These are phyloP conservation scores for Calonectria crousiana DNA, from an alignment of 2,329 filamentous ascomycete species.

Conservation along the genomic window DNA sequence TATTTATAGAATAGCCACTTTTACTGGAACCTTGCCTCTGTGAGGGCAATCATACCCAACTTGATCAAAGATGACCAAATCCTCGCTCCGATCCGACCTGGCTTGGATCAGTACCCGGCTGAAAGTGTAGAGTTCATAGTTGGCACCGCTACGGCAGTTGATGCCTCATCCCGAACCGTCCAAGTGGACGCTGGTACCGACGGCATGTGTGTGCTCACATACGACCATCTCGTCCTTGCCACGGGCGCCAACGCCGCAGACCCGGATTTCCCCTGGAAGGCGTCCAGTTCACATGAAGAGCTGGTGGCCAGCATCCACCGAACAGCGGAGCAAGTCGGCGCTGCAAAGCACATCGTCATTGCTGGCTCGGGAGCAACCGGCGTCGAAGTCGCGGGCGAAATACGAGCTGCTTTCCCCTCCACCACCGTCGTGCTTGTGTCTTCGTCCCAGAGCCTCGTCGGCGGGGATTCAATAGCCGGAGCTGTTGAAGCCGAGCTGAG, in stretches of 20 bases:
- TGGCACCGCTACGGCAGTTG: constrained; percentile 59
- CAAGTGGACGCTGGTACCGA: constrained; percentile 48
- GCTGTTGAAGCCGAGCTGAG: constrained; percentile 62
- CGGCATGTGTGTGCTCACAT: constrained; percentile 45
- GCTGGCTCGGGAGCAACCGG: constrained; percentile 69
- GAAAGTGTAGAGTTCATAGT: constrained; percentile 65
- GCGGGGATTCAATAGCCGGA: constrained; percentile 57
- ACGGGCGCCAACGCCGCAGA: constrained; percentile 63
- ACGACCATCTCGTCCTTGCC: constrained; percentile 70
- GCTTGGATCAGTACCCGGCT: constrained; percentile 63
- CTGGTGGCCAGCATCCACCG: constrained; percentile 54
- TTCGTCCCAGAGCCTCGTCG: constrained; percentile 55
- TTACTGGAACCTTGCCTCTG: constrained; percentile 69
- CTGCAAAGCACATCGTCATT: constrained; percentile 66
- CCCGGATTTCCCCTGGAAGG: constrained; percentile 65
- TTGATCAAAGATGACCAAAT: constrained; percentile 62
- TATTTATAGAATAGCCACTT: constrained; percentile 64
- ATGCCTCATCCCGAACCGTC: constrained; percentile 55
- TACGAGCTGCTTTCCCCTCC: constrained; percentile 63
- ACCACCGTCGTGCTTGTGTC: constrained; percentile 64
- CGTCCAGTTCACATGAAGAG: constrained; percentile 60
- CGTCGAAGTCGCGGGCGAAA: constrained; percentile 67
- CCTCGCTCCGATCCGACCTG: constrained; percentile 61
- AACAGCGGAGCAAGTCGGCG: constrained; percentile 55
- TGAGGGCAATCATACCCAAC: constrained; percentile 67